Evolutionary conservation across 495 filamentous ascomycete genomes (phyloP).

Genomic region (Durotheca rogersii): DNA sequence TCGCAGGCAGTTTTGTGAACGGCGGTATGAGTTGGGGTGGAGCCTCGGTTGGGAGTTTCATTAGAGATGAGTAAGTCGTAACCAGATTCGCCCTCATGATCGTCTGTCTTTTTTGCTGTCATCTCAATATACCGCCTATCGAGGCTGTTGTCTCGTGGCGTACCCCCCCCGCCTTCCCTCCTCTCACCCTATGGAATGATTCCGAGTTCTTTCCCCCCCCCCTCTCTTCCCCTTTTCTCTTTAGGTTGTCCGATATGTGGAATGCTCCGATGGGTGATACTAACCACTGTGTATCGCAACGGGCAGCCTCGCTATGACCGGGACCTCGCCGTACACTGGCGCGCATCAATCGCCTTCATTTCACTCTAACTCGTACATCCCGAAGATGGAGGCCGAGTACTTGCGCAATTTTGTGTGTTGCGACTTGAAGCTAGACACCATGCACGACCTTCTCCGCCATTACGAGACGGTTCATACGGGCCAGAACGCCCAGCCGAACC

Average conservation of each 20-base stretch:
- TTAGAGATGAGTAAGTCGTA: conserved; percentile 90
- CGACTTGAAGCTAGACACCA: conserved; percentile 77
- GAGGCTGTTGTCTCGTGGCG: conserved; percentile 13
- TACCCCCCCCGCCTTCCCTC: conserved; percentile 24
- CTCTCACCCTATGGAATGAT: conserved; percentile 16
- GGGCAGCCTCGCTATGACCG: conserved; percentile 88
- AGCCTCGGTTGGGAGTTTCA: conserved; percentile 92
- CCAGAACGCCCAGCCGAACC: conserved; percentile 37
- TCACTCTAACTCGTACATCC: conserved; percentile 96
- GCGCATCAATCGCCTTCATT: conserved; percentile 88
- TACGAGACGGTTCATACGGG: conserved; percentile 89
- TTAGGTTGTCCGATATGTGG: conserved; percentile 24
- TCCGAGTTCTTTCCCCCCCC: conserved; percentile 10
- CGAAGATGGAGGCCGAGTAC: conserved; percentile 95
- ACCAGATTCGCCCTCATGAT: conserved; percentile 4
- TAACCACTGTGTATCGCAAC: conserved; percentile 25
- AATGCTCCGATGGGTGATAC: conserved; percentile 19
- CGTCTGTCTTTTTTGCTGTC: conserved; percentile 8
- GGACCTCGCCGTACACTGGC: conserved; percentile 80
- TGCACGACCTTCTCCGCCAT: conserved; percentile 93
- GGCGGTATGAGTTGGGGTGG: conserved; percentile 99
- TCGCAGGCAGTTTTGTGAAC: conserved; percentile 82
- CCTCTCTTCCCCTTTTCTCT: conserved; percentile 13
- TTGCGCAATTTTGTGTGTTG: conserved; percentile 96
- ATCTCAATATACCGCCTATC: conserved; percentile 11